Evolutionary conservation across 2,329 filamentous ascomycete species (phyloP).

Genomic region (Monosporascus sp.): DNA sequence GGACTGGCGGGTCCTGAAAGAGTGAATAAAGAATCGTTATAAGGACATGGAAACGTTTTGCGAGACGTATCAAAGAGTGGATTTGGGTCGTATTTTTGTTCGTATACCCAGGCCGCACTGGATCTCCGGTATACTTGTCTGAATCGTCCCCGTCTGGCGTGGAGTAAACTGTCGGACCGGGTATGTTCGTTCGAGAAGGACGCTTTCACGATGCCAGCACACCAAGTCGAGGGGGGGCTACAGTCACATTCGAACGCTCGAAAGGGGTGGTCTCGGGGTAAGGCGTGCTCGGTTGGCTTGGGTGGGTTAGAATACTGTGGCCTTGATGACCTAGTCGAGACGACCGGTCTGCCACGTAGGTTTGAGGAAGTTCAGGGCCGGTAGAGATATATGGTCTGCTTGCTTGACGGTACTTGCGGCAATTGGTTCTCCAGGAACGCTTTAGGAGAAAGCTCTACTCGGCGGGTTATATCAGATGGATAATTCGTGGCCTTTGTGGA

Average conservation of each 20-base stretch:
- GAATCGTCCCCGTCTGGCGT: neutral
- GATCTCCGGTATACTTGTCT: slow-evolving; percentile 3
- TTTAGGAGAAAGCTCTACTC: slow-evolving; percentile 25
- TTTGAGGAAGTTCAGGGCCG: slow-evolving; percentile 11
- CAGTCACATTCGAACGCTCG: neutral
- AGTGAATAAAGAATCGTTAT: slow-evolving; percentile 34
- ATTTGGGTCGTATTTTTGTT: slow-evolving; percentile 15
- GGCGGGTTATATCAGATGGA: slow-evolving; percentile 39
- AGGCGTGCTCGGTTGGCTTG: neutral
- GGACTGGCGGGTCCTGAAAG: slow-evolving; percentile 23
- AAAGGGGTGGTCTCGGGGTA: neutral
- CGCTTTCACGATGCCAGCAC: neutral
- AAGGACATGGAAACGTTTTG: slow-evolving; percentile 35
- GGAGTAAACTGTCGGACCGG: neutral
- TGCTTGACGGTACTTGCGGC: slow-evolving; percentile 28
- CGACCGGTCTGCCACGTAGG: slow-evolving; percentile 20
- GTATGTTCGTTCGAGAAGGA: neutral
- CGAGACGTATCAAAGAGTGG: slow-evolving; percentile 24
- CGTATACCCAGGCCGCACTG: slow-evolving; percentile 3
- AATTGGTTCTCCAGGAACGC: slow-evolving; percentile 14
- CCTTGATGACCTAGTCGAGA: slow-evolving; percentile 19
- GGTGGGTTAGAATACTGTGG: slow-evolving; percentile 9
- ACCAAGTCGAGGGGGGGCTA: slow-evolving; percentile 1
- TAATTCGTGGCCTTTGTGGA: slow-evolving; percentile 37
- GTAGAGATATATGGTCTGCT: slow-evolving; percentile 28